Evolutionary conservation across 2,329 filamentous ascomycete species (phyloP), one percentile per base, ranked within the genome.

Genomic region (Botryotinia calthae): DNA sequence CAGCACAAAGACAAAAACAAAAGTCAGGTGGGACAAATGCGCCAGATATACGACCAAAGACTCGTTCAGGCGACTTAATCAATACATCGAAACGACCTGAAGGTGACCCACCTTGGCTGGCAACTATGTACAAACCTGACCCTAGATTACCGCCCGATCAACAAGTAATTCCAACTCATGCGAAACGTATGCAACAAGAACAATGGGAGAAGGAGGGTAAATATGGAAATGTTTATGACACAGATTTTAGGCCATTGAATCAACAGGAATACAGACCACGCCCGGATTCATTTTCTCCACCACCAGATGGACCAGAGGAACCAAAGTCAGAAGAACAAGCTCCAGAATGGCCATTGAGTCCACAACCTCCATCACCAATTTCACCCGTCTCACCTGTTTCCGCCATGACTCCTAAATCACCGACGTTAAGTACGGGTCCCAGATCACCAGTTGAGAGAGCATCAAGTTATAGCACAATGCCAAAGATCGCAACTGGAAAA

Each of bases 51-150:
- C 86, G 90, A 22, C 90, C 91, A 31, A 84, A 85, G 4, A 93
- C 90, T 1, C 86, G 89, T 74, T 89, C 88, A 10, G 90, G 89
- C 31, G 88, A 81, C 40, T 88, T 73, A 76, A 86, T 44, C 82
- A 83, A 59, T 79, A 83, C 46, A 77, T 76, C 74, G 76, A 73
- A 93, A 80, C 88, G 90, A 59, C 95, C 95, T 0, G 96, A 98
- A 84, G 96, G 96, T 31, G 95, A 98, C 71, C 94, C 96, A 16
- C 96, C 96, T 69, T 99, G 96, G 96, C 88, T 98, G 83, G 89
- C 96, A 63, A 93, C 92, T 34, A 94, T 97, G 83, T 99, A 98
- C 82, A 97, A 97, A 80, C 96, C 96, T 0, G 96, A 99, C 80
- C 96, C 96, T 44, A 91, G 94, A 74, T 85, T 99, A 48, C 96